Conservation (phyloP, 176 grass and related monocot genomes). For the Rhynchospora tenuis region DNA sequence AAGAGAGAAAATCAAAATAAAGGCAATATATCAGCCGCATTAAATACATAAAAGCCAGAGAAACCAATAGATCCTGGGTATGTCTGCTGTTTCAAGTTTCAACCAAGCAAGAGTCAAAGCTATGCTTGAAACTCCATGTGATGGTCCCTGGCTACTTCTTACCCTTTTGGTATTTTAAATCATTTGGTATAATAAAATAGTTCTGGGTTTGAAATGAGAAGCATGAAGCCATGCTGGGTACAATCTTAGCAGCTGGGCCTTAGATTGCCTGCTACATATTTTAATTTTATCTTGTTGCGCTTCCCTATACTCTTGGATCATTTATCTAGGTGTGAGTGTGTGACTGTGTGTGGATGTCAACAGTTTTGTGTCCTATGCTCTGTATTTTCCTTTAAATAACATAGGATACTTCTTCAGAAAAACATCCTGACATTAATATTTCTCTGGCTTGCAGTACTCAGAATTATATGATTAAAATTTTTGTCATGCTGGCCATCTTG, state of each 20-base stretch:
- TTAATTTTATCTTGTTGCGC: conserved; percentile 26
- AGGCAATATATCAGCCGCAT: not conserved
- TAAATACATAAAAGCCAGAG: conserved; percentile 3
- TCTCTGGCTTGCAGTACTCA: not conserved
- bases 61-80: conserved; percentile 21
- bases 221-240: conserved; percentile 21
- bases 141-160: not conserved
- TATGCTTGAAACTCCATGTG: conserved; percentile 10
- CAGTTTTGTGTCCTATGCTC: conserved; percentile 11
- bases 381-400: conserved; percentile 8
- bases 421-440: conserved; percentile 1
- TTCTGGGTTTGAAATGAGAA: conserved; percentile 19
- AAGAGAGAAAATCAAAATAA: not conserved
- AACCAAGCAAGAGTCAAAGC: conserved; percentile 19
- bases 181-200: not conserved
- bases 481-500: not conserved
- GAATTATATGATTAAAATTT: not conserved
- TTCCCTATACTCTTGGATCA: conserved; percentile 27
- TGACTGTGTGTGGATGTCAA: conserved; percentile 9
- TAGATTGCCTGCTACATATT: conserved; percentile 10
- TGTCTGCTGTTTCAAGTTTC: conserved; percentile 24
- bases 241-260: conserved; percentile 26
- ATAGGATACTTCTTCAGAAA: conserved; percentile 12
- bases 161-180: conserved; percentile 6
- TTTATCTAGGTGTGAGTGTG: not conserved